Percentiles rank a stretch among this genome's conserved stretches.
Conservation (phyloP, 768 basidiomycete genomes). For the Lactarius sp. region DNA sequence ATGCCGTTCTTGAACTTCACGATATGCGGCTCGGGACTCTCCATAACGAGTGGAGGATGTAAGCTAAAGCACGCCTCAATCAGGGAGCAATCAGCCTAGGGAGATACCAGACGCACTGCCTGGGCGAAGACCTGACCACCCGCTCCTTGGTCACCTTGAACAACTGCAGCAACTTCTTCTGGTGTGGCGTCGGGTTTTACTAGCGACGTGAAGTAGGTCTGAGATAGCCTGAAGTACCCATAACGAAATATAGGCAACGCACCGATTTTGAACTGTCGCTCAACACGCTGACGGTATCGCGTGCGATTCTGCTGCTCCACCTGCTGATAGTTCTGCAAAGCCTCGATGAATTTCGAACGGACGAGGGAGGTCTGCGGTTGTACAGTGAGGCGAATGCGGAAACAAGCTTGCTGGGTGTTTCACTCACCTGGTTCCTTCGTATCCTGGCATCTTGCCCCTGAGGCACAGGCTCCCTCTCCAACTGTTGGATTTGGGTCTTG, state of each 20-base stretch:
- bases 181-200: conserved; percentile 92
- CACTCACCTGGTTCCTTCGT: conserved; percentile 67
- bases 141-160: conserved; percentile 72
- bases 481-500: conserved; percentile 65
- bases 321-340: conserved; percentile 78
- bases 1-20: conserved; percentile 87
- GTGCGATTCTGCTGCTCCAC: conserved; percentile 77
- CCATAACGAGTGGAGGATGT: conserved; percentile 76
- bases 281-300: conserved; percentile 76
- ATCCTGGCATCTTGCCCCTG: conserved; percentile 67
- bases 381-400: neutral
- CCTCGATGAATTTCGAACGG: conserved; percentile 64
- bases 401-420: neutral
- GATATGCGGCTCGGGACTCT: conserved; percentile 73
- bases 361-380: conserved; percentile 25
- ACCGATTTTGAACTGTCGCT: conserved; percentile 87
- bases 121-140: conserved; percentile 81
- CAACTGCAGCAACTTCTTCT: conserved; percentile 83
- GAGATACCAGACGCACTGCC: conserved; percentile 47
- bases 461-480: conserved; percentile 61
- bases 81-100: neutral
- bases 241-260: conserved; percentile 23
- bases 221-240: neutral
- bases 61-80: conserved; percentile 42
- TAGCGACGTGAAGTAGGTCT: conserved; percentile 28